phyloP scores from a whole-genome alignment of 495 filamentous ascomycete species.

The Neurospora hispaniola region DNA sequence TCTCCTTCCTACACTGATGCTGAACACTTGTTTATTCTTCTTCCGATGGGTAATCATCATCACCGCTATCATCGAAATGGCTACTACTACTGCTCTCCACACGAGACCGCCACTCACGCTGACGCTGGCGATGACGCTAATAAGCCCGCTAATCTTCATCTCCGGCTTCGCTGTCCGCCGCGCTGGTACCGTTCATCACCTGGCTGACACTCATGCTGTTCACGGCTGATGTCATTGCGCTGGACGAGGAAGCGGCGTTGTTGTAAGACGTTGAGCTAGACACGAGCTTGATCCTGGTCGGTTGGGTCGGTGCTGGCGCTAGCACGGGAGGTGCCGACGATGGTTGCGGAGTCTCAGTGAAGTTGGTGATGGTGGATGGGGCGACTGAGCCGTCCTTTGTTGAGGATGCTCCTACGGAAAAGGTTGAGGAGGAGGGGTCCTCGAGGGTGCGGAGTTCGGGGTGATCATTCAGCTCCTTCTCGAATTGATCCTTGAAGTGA shows the following conservation, averaged over 20 bases:
- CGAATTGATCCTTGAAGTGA: constrained; percentile 56
- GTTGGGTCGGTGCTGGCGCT: constrained; percentile 14
- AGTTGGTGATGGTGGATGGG: constrained; percentile 45
- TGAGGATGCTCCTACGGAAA: constrained; percentile 16
- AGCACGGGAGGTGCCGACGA: constrained; percentile 14
- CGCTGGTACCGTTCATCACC: constrained; percentile 29
- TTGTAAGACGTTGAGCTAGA: constrained; percentile 38
- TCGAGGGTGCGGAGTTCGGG: constrained; percentile 69
- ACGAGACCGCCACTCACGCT: background rate
- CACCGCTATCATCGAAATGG: background rate
- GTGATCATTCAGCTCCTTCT: constrained; percentile 56
- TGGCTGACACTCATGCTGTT: constrained; percentile 25
- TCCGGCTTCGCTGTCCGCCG: constrained; percentile 24
- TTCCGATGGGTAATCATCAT: background rate
- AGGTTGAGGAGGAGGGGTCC: constrained; percentile 15
- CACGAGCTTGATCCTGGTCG: constrained; percentile 45
- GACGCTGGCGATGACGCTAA: background rate
- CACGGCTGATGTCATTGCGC: constrained; percentile 16
- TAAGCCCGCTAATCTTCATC: constrained; percentile 28
- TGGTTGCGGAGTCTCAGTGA: constrained; percentile 54
- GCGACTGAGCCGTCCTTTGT: constrained; percentile 54
- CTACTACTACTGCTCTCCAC: background rate
- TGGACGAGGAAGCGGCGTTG: background rate
- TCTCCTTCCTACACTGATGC: background rate
- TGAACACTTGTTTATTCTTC: background rate